phyloP scores from a whole-genome alignment of 164 flowering plant species.

The Nelumbo lutea region DNA sequence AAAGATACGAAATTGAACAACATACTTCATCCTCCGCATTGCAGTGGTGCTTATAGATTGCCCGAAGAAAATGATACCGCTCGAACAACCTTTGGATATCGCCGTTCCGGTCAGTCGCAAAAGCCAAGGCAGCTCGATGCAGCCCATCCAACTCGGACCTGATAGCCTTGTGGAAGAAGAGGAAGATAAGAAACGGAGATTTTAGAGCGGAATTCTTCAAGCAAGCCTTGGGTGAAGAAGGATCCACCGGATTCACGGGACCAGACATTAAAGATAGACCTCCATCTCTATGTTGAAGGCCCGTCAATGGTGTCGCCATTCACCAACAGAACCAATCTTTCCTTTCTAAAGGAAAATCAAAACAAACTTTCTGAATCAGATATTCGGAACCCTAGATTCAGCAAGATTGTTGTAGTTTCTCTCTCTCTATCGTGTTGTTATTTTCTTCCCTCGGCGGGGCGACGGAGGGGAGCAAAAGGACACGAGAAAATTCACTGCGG shows the following conservation, averaged over 20 bases:
- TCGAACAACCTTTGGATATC: slow-evolving; percentile 48
- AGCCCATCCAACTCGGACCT: slow-evolving; percentile 49
- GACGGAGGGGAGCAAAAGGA: not conserved
- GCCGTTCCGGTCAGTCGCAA: slow-evolving; percentile 35
- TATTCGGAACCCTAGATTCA: not conserved
- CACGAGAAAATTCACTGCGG: not conserved
- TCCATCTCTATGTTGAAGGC: slow-evolving; percentile 20
- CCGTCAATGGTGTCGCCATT: slow-evolving; percentile 21
- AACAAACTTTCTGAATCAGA: not conserved
- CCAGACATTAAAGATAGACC: slow-evolving; percentile 24
- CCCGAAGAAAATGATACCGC: slow-evolving; percentile 57
- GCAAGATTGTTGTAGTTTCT: not conserved
- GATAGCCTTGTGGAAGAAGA: slow-evolving; percentile 57
- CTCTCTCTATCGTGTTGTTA: not conserved
- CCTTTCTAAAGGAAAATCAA: not conserved
- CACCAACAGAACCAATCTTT: not conserved
- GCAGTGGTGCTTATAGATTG: slow-evolving; percentile 80
- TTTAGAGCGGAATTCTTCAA: slow-evolving; percentile 25
- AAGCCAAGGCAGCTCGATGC: slow-evolving; percentile 23
- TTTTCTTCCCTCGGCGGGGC: not conserved
- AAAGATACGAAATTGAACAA: not conserved
- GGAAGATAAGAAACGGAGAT: slow-evolving; percentile 57
- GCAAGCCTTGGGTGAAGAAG: slow-evolving; percentile 22
- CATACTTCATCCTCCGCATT: slow-evolving; percentile 91
- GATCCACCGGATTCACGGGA: slow-evolving; percentile 25